These are phyloP conservation scores for Cladosporium sp. DNA, from an alignment of 2,329 filamentous ascomycete species.

Conservation along the genomic window DNA sequence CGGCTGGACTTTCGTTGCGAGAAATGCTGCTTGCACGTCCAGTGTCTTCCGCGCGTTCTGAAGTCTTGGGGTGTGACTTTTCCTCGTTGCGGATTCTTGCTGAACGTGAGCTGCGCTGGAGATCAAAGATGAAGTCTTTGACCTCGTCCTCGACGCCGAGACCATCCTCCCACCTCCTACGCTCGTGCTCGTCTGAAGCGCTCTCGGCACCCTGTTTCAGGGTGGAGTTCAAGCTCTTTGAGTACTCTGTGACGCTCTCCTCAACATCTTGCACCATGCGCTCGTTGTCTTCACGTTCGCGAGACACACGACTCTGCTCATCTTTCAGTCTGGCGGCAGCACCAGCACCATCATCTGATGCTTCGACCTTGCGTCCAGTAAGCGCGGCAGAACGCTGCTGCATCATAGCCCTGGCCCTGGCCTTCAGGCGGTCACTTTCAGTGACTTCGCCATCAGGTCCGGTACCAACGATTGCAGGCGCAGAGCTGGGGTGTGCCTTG, in stretches of 20 bases:
- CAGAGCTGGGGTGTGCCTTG: slow-evolving; percentile 82
- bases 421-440: slow-evolving; percentile 91
- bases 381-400: slow-evolving; percentile 92
- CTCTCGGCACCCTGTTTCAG: slow-evolving; percentile 79
- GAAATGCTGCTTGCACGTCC: slow-evolving; percentile 31
- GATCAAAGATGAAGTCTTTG: slow-evolving; percentile 95
- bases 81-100: slow-evolving; percentile 67
- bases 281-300: slow-evolving; percentile 91
- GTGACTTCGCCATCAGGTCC: slow-evolving; percentile 88
- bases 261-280: slow-evolving; percentile 96
- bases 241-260: slow-evolving; percentile 89
- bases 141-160: slow-evolving; percentile 96
- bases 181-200: slow-evolving; percentile 82
- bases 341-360: slow-evolving; percentile 69
- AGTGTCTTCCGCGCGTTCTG: slow-evolving; percentile 30
- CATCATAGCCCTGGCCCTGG: slow-evolving; percentile 96
- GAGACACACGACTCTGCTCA: slow-evolving; percentile 76
- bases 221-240: slow-evolving; percentile 78
- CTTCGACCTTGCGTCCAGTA: slow-evolving; percentile 72
- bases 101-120: slow-evolving; percentile 82
- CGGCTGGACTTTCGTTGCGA: slow-evolving; percentile 35
- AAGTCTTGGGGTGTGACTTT: slow-evolving; percentile 27
- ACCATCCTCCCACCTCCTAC: slow-evolving; percentile 90
- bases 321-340: slow-evolving; percentile 85
- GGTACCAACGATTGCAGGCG: slow-evolving; percentile 81